Evolutionary conservation across 1,139 yeast genomes (phyloP), one percentile per base, ranked within the genome.

Genomic region (Candida sp.): DNA sequence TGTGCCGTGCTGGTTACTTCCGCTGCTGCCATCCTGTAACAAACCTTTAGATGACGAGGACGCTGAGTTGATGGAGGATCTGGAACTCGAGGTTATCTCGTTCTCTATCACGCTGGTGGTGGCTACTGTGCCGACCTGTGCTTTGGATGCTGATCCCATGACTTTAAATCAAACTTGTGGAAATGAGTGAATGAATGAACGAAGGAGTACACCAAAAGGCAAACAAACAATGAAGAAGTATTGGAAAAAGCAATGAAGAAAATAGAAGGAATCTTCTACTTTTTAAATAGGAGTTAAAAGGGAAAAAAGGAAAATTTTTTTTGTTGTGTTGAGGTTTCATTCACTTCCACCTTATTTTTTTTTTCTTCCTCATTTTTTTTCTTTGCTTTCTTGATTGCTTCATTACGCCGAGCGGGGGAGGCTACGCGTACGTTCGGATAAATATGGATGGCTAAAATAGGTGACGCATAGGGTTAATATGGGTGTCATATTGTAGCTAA

Each of bases 21-120:
- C 47, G 17, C 33, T 25, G 27, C 17, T 46, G 17, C 32, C 3
- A 7, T 42, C 40, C 23, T 43, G 42, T 38, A 55, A 30, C 17
- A 55, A 39, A 17, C 38, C 55, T 34, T 54, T 54, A 9, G 56
- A n/a, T 1, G 53, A 55, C 3, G 52, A 54, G 25, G 48, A 40
- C 9, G 49, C 44, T 11, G 55, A 52, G 25, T 38, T 35, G 17
- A 50, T 41, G 23, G 55, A 53, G 7, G 55, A 43, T 26, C 49
- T 17, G 27, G 54, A 48, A 23, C 53, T 51, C 28, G 40, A 44
- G 27, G 40, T 45, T 32, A 51, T 26, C 12, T 49, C 52, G n/a
- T 34, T 35, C 28, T 34, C 46, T 22, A 43, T 11, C 12, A 43
- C 27, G 9, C 41, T 34, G 23, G 44, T 34, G 9, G 32, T 34